Evolutionary conservation across 306 rosid species (phyloP), one percentile per base, ranked within the genome.

Genomic region (Amphicarpaea edgeworthii): DNA sequence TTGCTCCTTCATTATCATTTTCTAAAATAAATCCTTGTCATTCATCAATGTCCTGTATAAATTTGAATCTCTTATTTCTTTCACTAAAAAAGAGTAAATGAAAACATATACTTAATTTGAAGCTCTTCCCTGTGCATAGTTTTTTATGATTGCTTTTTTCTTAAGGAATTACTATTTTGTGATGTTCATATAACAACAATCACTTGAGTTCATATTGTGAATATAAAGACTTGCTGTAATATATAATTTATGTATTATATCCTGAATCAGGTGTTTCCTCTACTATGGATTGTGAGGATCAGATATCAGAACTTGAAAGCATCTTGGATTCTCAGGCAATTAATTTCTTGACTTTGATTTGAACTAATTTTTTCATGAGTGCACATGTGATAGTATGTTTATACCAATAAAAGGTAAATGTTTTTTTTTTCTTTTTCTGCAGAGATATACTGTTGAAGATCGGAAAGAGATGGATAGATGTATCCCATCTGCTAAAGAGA

Each of bases 261-360:
- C 70, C 60, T 54, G 65, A 47, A 57, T 57, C 64, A 89, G 98
- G 98, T 76, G 90, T 86, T 81, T 88, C 93, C 50, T 90, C 96
- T 76, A 7, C 87, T 45, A 30, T 21, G 59, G 91, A 87, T 59
- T 95, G 97, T 54, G 86, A 89, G 84, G 82, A 72, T 78, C 98
- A 95, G 76, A 86, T 92, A 78, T 84, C 85, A 34, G 92, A 89
- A 42, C 97, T 95, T 65, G 98, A 95, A 85, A 82, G 70, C 64
- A 82, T 81, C 81, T 67, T 95, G 88, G 97, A 92, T 74, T 87
- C 96, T 4, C 84, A 80, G 96, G 98, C 89, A 85, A 76, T 58
- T 73, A 51, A 64, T 46, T 69, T 74, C 26, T 14, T 53, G 21
- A 23, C 61, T 21, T 37, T 72, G 59, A 65, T 59, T 68, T 53